Evolutionary conservation across 768 basidiomycete species (phyloP).

Genomic region (Psilocybe tampanensis): DNA sequence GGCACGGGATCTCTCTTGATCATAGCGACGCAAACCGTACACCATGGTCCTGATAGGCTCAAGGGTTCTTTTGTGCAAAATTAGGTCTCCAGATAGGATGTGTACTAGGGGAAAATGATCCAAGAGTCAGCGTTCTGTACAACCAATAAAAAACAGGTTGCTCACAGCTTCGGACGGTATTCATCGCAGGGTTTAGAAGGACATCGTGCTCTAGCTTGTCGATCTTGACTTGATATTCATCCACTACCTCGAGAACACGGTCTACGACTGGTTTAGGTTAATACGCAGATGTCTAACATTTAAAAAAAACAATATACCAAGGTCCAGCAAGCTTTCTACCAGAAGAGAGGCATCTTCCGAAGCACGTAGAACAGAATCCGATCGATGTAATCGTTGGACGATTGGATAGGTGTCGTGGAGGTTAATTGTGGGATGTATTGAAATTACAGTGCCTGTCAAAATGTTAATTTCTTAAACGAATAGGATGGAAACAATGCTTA

Average conservation of each 20-base stretch:
- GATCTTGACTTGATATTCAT: constrained; percentile 66
- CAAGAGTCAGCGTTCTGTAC: not conserved
- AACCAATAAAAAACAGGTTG: constrained; percentile 6
- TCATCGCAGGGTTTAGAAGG: constrained; percentile 59
- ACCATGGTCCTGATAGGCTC: constrained; percentile 70
- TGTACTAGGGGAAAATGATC: constrained; percentile 48
- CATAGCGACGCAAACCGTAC: constrained; percentile 64
- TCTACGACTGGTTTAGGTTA: constrained; percentile 53
- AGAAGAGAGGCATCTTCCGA: constrained; percentile 65
- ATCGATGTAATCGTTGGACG: constrained; percentile 52
- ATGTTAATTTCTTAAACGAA: not conserved
- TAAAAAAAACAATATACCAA: constrained; percentile 27
- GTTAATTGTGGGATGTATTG: constrained; percentile 49
- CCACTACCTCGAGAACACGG: constrained; percentile 62
- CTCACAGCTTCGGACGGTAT: constrained; percentile 59
- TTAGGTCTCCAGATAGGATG: constrained; percentile 72
- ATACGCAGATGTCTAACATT: not conserved
- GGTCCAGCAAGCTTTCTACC: constrained; percentile 64
- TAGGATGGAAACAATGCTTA: constrained; percentile 16
- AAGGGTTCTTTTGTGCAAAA: constrained; percentile 70
- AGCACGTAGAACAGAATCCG: constrained; percentile 60
- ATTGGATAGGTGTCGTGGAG: constrained; percentile 58
- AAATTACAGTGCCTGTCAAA: constrained; percentile 55
- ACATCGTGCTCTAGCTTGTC: constrained; percentile 59
- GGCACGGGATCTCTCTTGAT: constrained; percentile 45